Evolutionary conservation across 768 basidiomycete genomes (phyloP), one percentile per base, ranked within the genome.

Genomic region (Chalciporus piperatus): DNA sequence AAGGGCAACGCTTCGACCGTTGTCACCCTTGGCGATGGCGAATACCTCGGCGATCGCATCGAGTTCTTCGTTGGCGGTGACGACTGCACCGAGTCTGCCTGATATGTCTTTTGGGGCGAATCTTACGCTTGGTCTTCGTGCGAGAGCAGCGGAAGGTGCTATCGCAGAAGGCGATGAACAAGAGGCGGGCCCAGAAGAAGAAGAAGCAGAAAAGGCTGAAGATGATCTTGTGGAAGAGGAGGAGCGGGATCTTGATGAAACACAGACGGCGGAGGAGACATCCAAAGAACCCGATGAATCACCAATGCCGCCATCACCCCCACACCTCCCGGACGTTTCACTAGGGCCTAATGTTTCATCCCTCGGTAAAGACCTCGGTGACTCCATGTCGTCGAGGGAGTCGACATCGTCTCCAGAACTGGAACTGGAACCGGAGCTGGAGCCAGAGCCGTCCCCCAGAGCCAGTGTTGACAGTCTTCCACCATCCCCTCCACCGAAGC

Each of bases 401-500:
- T 37, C 16, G 2, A 37, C 16, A 11, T 25, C 48, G 30, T 17
- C 33, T 14, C 35, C 55, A 25, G 35, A 37, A 10, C n/a, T 14
- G 6, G 16, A 37, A n/a, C 16, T 3, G 16, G 35, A 37, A 10
- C n/a, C 16, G 6, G 16, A 37, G 6, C 16, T 1, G 5, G 35
- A 37, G n/a, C 2, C 50, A 14, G 39, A 52, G 28, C 45, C 50
- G 8, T 56, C 54, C 33, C 41, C 20, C 22, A 51, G 45, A 50
- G 5, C 19, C n/a, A 56, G 51, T 5, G 35, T 48, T 5, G 59
- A 67, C n/a, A 56, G 43, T 19, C 53, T 47, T 32, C 65, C 58
- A 5, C 58, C 65, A 3, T 25, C 58, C n/a, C 60, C 60, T 25
- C 57, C 61, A 7, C 60, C 60, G 1, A 66, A 65, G 25, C 51